These are phyloP conservation scores for Aspergillus quadrilineatus DNA, from an alignment of 2,329 filamentous ascomycete genomes.

Conservation along the genomic window DNA sequence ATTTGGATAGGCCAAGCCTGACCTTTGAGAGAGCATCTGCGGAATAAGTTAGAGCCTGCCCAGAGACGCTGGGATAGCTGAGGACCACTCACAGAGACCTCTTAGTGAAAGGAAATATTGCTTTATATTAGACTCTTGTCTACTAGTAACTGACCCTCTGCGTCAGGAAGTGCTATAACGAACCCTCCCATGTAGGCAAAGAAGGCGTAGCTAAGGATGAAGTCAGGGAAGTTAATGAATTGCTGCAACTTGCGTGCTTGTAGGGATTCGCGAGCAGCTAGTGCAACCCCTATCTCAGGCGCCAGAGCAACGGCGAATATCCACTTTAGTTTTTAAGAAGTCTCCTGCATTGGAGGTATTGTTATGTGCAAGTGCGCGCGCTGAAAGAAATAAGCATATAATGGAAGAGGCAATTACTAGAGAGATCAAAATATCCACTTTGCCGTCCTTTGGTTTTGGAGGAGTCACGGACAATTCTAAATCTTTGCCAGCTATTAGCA, in stretches of 20 bases:
- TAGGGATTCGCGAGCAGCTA: not conserved
- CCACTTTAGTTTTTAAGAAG: not conserved
- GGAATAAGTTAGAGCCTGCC: too few relatives aligned
- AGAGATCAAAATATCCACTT: not conserved
- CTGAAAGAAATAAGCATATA: not conserved
- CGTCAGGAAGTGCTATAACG: not conserved
- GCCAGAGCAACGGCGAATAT: not conserved
- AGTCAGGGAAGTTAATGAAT: not conserved
- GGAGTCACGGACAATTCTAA: too few relatives aligned
- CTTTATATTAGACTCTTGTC: not conserved
- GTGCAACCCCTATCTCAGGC: not conserved
- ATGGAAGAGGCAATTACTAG: not conserved
- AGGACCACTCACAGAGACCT: not conserved
- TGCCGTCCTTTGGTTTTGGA: too few relatives aligned
- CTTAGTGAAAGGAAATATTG: not conserved
- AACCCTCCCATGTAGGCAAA: not conserved
- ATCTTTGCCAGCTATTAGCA: too few relatives aligned
- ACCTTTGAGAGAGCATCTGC: too few relatives aligned
- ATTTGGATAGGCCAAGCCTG: too few relatives aligned
- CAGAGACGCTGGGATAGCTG: too few relatives aligned
- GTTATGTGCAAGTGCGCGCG: not conserved
- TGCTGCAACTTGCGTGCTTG: not conserved
- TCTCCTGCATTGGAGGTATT: not conserved
- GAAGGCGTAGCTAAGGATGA: not conserved
- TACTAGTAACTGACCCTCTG: not conserved